Evolutionary conservation across 2,329 filamentous ascomycete genomes (phyloP), one percentile per base, ranked within the genome.

Genomic region (Fusarium longipes): DNA sequence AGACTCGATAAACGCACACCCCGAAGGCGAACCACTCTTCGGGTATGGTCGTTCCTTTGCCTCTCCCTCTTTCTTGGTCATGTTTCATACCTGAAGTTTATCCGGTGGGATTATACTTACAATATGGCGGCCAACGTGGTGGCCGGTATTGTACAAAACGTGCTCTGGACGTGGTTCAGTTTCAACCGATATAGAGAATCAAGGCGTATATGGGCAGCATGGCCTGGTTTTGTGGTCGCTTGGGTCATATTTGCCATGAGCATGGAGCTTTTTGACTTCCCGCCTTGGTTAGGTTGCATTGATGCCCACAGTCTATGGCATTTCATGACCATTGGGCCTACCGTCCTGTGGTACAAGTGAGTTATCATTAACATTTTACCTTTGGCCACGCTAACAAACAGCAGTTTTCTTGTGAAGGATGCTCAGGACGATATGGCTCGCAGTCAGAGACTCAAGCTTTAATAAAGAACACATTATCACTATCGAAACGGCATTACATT

Each of bases 291-390:
- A 77, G 92, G 93, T 9, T 89, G 91, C 77, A 80, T 99, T 49
- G 96, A 99, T 83, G 96, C 96, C 6, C 96, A 99, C 81, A 94
- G 92, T 74, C 79, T 99, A 66, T 99, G 96, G 96, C 96, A 99
- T 84, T 77, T 97, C 64, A 93, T 94, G 57, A 99, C 96, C 0
- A 95, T 99, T 49, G 86, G 87, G 30, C 96, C 96, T 11, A 93
- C 93, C 1, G 82, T 96, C 48, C 86, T 97, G 82, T 97, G 92
- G 92, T 99, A 99, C 79, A 93, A 91, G 94, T 98, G 82, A 84
- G 93, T 89, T 57, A 20, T n/a, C 25, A 10, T 24, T n/a, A 10
- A 27, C n/a, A n/a, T n/a, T n/a, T 2, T 38, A 2, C 12, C 25
- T 20, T 3, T 42, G 17, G n/a, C 43, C 14, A 11, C n/a, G 15